Base-by-base conservation (phyloP, 805 yeast species). In the Saturnispora saitoi region DNA sequence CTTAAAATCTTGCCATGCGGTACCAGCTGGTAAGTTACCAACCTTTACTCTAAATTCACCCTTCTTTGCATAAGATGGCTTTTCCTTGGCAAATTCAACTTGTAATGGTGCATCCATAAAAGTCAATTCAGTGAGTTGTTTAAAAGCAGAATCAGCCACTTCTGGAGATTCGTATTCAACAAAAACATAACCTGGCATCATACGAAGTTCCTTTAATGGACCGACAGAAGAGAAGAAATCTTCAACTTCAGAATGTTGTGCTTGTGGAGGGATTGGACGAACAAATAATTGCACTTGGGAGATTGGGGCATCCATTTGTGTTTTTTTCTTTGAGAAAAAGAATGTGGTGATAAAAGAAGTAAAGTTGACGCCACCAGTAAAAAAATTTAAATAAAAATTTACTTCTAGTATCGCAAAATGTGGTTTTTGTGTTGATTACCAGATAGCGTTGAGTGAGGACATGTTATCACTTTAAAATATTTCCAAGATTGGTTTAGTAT, bases 1-100 rank as follows among this genome's bases (percentile, higher is more conserved):
- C 72, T 89, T 86, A 63, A 86, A 76, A 60, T 84, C 91, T 73
- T 86, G 93, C 95, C 95, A 86, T 45, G 87, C 81, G 50, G 86
- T 75, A 54, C 81, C 81, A 57, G 81, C 84, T 58, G 90, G 90
- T 60, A 86, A 72, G 67, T 79, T 78, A 57, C 77, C 67, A 32
- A 85, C 77, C 62, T 81, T 76, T 51, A 82, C 80, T 73, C 93
- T 78, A 70, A 70, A 78, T 68, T 84, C 81, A 60, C 87, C 87
- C 65, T 83, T 80, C 54, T 83, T 76, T 53, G 78, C 80, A 48
- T 65, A 64, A 10, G 59, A 66, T 49, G 73, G 77, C 61, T 69
- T 76, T 59, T 72, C 76, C 54, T 73, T 73, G 45, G 83, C 81
- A 56, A 68, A 71, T 65, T 77, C 81, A 53, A 77, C 70, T 52